These are phyloP conservation scores for Erythrophleum fordii DNA, from an alignment of 306 rosid species.

Conservation along the genomic window DNA sequence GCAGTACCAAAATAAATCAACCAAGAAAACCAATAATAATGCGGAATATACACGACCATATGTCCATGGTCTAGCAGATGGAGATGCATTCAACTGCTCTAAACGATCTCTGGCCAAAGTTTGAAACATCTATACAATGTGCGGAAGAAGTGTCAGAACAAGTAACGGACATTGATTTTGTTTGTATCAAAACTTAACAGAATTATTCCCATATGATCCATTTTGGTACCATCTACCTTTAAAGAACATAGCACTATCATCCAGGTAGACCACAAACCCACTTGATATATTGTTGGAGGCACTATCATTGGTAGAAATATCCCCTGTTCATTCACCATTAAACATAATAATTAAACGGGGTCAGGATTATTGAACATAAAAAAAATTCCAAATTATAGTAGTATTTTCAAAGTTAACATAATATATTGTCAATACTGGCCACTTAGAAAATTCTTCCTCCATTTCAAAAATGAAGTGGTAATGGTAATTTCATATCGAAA, in stretches of 20 bases:
- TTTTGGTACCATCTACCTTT: constrained; percentile 63
- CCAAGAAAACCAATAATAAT: constrained; percentile 74
- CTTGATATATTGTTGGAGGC: constrained; percentile 85
- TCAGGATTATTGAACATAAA: background rate
- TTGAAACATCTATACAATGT: constrained; percentile 89
- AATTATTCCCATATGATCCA: constrained; percentile 20
- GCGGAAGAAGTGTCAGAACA: constrained; percentile 27
- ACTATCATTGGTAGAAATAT: constrained; percentile 86
- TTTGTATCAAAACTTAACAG: constrained; percentile 21
- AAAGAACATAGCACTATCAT: constrained; percentile 84
- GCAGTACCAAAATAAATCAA: constrained; percentile 80
- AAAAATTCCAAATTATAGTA: constrained; percentile 22
- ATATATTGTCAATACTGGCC: constrained; percentile 2
- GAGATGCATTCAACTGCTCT: constrained; percentile 94
- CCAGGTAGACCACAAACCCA: constrained; percentile 92
- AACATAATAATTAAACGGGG: constrained; percentile 20
- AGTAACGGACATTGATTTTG: constrained; percentile 25
- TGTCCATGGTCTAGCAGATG: constrained; percentile 89
- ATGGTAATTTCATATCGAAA: constrained; percentile 15
- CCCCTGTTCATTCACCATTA: constrained; percentile 64
- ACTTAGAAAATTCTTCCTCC: constrained; percentile 5
- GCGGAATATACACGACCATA: constrained; percentile 94
- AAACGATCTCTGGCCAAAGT: constrained; percentile 97
- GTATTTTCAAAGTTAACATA: constrained; percentile 15
- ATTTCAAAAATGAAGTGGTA: background rate